phyloP scores from a whole-genome alignment of 2,329 filamentous ascomycete species.

The Ceratocystis variospora region DNA sequence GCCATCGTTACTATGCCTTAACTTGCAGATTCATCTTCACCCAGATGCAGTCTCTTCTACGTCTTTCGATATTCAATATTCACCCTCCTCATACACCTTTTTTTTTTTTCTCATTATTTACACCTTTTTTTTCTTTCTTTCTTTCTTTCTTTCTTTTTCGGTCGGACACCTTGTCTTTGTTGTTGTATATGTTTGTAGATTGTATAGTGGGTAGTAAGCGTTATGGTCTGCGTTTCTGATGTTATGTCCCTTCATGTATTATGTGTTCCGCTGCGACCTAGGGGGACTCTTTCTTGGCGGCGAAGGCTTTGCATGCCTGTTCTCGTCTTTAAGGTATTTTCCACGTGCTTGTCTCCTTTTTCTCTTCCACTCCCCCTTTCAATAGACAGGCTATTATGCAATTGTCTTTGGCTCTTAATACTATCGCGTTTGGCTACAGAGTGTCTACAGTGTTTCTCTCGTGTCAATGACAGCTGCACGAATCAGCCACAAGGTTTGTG shows the following conservation, averaged over 20 bases:
- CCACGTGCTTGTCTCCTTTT: not conserved
- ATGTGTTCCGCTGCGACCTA: not conserved
- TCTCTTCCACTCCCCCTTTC: not conserved
- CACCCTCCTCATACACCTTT: not conserved
- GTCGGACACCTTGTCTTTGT: too few species aligned
- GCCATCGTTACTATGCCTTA: not conserved
- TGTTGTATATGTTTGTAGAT: not conserved
- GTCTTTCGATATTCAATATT: not conserved
- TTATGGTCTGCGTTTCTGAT: not conserved
- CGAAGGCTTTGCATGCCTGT: not conserved
- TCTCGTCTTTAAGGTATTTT: not conserved
- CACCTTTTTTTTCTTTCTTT: constrained; percentile 5
- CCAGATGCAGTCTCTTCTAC: not conserved
- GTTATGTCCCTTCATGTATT: not conserved
- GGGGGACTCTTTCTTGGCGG: not conserved
- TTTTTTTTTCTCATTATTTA: not conserved
- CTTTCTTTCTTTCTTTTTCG: not conserved
- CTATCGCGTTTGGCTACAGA: not conserved
- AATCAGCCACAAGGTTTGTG: not conserved
- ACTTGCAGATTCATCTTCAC: not conserved
- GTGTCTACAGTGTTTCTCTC: too few species aligned
- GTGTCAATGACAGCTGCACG: not conserved
- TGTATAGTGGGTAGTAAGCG: not conserved
- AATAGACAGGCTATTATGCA: not conserved
- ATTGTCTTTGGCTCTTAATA: not conserved